These are phyloP conservation scores for Chaetomiaceae sp. DNA, from an alignment of 2,329 filamentous ascomycete genomes.

Conservation along the genomic window DNA sequence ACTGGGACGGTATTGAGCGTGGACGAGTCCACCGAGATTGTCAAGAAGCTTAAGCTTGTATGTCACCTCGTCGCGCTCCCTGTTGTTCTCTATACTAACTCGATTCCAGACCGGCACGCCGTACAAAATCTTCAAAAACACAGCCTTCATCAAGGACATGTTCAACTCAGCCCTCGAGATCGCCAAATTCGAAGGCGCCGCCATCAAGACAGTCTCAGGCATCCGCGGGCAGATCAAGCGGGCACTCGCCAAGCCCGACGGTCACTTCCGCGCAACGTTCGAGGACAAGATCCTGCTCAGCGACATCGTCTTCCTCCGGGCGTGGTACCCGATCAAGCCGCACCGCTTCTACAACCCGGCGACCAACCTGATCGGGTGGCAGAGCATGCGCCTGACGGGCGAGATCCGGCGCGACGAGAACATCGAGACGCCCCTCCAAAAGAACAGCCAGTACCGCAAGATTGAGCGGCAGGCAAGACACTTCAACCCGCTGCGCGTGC, in stretches of 20 bases:
- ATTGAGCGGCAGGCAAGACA: conserved; percentile 64
- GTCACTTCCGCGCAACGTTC: conserved; percentile 93
- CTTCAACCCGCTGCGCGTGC: conserved; percentile 77
- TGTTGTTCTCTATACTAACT: conserved; percentile 3
- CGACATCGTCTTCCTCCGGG: conserved; percentile 92
- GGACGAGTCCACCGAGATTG: conserved; percentile 93
- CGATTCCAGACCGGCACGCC: conserved; percentile 64
- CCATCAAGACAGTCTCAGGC: conserved; percentile 93
- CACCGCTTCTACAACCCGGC: conserved; percentile 97
- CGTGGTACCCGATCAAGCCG: conserved; percentile 95
- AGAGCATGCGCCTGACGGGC: conserved; percentile 89
- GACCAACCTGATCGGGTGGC: conserved; percentile 89
- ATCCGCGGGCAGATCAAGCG: conserved; percentile 96
- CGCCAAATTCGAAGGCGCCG: conserved; percentile 95
- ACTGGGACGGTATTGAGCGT: conserved; percentile 92
- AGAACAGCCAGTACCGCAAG: conserved; percentile 78
- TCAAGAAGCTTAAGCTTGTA: conserved; percentile 93
- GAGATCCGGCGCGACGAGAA: conserved; percentile 76
- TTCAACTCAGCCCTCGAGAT: conserved; percentile 91
- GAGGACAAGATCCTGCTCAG: conserved; percentile 97
- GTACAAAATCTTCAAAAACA: conserved; percentile 99
- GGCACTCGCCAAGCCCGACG: conserved; percentile 87
- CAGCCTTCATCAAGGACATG: conserved; percentile 98
- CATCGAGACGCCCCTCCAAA: conserved; percentile 71
- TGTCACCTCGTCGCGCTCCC: not conserved